A percentile compares a stretch with the other conserved stretches of the same genome.
phyloP scores from a whole-genome alignment of 2,329 filamentous ascomycete species.

The Periglandula ipomoeae region DNA sequence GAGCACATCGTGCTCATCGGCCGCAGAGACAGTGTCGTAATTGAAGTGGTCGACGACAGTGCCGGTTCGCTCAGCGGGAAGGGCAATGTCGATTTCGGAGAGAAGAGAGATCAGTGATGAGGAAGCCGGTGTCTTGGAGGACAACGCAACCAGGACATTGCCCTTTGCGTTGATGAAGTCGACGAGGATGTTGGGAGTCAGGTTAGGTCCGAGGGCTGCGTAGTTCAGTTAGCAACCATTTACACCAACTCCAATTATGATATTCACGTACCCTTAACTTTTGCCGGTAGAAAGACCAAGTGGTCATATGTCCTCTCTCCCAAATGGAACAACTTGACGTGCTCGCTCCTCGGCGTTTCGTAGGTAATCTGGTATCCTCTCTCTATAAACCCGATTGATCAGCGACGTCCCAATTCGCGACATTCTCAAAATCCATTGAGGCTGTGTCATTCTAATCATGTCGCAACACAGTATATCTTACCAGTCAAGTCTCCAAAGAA shows the following conservation, averaged over 20 bases:
- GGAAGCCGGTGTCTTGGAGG: slow-evolving; percentile 60
- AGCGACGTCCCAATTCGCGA: slow-evolving; percentile 7
- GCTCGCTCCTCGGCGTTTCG: slow-evolving; percentile 73
- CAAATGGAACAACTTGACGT: slow-evolving; percentile 69
- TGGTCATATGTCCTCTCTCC: slow-evolving; percentile 90
- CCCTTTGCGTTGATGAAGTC: slow-evolving; percentile 87
- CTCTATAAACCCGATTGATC: slow-evolving; percentile 38
- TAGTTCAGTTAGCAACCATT: background rate
- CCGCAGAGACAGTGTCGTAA: slow-evolving; percentile 68
- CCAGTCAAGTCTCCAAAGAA: slow-evolving; percentile 67
- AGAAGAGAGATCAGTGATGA: slow-evolving; percentile 70
- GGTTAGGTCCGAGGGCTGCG: slow-evolving; percentile 72
- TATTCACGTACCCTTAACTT: slow-evolving; percentile 66
- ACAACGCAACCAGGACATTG: slow-evolving; percentile 82
- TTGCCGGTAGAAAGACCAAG: slow-evolving; percentile 77
- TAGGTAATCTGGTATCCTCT: slow-evolving; percentile 76
- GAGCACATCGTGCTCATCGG: slow-evolving; percentile 82
- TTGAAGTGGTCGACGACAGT: slow-evolving; percentile 93
- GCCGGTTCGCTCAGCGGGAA: slow-evolving; percentile 78
- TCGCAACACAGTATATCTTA: too few relatives aligned
- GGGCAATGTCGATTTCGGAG: slow-evolving; percentile 76
- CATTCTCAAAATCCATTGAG: background rate
- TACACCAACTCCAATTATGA: background rate
- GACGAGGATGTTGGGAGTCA: slow-evolving; percentile 78
- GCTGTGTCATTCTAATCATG: too few relatives aligned